Evolutionary conservation across 371 early-diverging fungal genomes (phyloP), one percentile per base, ranked within the genome.

Genomic region (Mitosporidium daphniae): DNA sequence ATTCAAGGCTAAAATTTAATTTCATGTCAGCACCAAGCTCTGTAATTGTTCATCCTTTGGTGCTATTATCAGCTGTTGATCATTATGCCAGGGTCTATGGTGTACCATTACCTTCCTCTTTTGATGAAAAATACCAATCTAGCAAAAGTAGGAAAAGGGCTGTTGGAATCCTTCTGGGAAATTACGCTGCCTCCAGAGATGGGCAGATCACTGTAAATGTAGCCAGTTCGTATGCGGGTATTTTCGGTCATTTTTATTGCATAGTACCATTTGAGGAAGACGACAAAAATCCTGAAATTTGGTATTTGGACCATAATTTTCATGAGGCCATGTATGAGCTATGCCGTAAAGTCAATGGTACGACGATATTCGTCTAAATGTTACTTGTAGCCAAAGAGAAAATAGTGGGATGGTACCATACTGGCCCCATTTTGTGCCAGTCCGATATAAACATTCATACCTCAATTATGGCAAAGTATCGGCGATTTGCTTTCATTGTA

Each of bases 401-500:
- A 42, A 59, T 94, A 51, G 58, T 98, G 30, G 99, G 97, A 18
- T 98, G 99, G 99, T 98, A 98, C 48, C 97, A 98, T 51, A 71
- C 71, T 44, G 97, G 99, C 16, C 89, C 91, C 14, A 75, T 78
- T 45, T 59, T 94, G 35, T 70, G 78, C 22, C 57, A 67, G 3
- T 73, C 75, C n/a, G 99, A 98, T 46, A 45, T 93, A 26, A 69
- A 82, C 45, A 95, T 98, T 53, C 82, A 89, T 39, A n/a, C n/a
- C n/a, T n/a, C 78, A 86, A 23, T 23, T 10, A 14, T 11, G 9
- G 24, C 24, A 23, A 9, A 10, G 14, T 23, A 23, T 23, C 9
- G 9, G 24, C 9, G 24, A n/a, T n/a, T n/a, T n/a, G n/a, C n/a
- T n/a, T n/a, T n/a, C n/a, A n/a, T n/a, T n/a, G n/a, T n/a, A 57